Evolutionary conservation across 257 asterid species (phyloP).

Genomic region (Nicotiana obtusifolia): DNA sequence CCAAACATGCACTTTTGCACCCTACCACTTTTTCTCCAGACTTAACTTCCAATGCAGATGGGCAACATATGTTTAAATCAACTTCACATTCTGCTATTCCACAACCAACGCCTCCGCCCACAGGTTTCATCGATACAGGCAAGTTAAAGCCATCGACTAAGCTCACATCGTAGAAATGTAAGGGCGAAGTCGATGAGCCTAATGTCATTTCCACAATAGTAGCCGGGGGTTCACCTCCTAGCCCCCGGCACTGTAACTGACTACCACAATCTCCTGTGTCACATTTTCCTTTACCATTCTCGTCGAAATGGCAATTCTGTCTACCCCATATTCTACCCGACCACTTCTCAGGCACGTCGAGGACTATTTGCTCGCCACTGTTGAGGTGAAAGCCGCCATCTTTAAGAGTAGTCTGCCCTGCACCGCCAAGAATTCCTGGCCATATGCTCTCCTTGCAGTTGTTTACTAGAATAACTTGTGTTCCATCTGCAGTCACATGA

Average conservation of each 20-base stretch:
- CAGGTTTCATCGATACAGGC: conserved; percentile 88
- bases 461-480: conserved; percentile 70
- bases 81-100: conserved; percentile 76
- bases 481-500: conserved; percentile 50
- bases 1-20: conserved; percentile 91
- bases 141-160: conserved; percentile 87
- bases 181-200: conserved; percentile 64
- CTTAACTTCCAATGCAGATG: conserved; percentile 75
- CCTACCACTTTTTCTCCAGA: conserved; percentile 63
- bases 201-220: conserved; percentile 96
- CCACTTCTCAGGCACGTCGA: conserved; percentile 77
- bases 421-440: conserved; percentile 80
- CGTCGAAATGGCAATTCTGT: conserved; percentile 53
- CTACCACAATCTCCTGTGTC: conserved; percentile 77
- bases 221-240: conserved; percentile 81
- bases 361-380: conserved; percentile 46
- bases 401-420: conserved; percentile 53
- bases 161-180: conserved; percentile 85
- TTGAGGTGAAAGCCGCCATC: conserved; percentile 71
- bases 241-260: conserved; percentile 59
- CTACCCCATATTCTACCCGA: conserved; percentile 92
- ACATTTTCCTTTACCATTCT: conserved; percentile 54
- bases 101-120: conserved; percentile 82
- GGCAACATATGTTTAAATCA: conserved; percentile 74
- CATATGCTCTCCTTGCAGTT: conserved; percentile 83